Conservation (phyloP, 169 alveolate species). For the Plasmodium billcollinsi region DNA sequence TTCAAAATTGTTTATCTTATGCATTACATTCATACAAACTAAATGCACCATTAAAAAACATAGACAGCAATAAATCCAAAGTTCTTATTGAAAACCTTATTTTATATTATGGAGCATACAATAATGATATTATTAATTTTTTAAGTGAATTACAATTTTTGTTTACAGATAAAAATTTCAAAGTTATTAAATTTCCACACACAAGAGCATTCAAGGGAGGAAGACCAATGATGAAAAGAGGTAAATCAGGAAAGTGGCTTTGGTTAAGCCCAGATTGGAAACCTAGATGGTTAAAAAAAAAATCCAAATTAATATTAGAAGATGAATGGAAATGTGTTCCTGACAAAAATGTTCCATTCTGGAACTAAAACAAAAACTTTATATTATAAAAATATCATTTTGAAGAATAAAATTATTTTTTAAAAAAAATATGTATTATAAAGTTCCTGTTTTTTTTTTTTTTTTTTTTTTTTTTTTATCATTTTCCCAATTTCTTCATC, state of each 20-base stretch:
- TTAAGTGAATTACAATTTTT: slow-evolving; percentile 50
- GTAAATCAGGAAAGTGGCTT: slow-evolving; percentile 76
- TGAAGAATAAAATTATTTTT: neutral
- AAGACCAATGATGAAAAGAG: slow-evolving; percentile 77
- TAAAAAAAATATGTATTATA: neutral
- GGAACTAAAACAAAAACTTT: slow-evolving; percentile 33
- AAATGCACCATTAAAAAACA: slow-evolving; percentile 43
- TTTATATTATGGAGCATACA: slow-evolving; percentile 65
- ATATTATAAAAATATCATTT: no score
- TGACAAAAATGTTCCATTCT: slow-evolving; percentile 75
- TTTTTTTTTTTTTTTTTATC: neutral
- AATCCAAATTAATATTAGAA: slow-evolving; percentile 61
- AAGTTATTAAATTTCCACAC: slow-evolving; percentile 63
- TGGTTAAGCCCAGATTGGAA: slow-evolving; percentile 79
- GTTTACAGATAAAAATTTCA: slow-evolving; percentile 57
- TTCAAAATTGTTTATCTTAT: slow-evolving; percentile 17
- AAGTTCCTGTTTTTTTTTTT: neutral
- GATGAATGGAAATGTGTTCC: slow-evolving; percentile 77
- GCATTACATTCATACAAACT: slow-evolving; percentile 67
- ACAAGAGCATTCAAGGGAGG: slow-evolving; percentile 75
- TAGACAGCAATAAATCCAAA: slow-evolving; percentile 61
- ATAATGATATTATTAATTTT: slow-evolving; percentile 31
- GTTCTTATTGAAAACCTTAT: slow-evolving; percentile 74
- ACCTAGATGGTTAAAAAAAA: slow-evolving; percentile 73
- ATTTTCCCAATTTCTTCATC: no score